Conservation (phyloP, 208 protist genomes). For the Naegleria lovaniensis region DNA sequence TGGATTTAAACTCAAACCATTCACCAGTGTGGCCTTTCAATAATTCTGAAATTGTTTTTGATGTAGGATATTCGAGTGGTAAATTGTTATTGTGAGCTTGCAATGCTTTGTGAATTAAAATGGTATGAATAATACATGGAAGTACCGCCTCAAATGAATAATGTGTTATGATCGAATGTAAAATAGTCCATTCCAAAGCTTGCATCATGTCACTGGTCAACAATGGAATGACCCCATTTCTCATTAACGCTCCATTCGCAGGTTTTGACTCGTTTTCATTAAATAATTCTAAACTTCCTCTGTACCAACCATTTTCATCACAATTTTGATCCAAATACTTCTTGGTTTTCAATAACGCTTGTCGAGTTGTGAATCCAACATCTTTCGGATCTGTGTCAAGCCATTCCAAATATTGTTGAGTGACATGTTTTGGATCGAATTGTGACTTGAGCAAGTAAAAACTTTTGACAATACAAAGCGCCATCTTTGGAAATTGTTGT, state of each 20-base stretch:
- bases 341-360: neutral
- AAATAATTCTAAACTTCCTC: neutral
- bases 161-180: neutral
- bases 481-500: too few relatives aligned
- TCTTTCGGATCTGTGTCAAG: neutral
- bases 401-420: neutral
- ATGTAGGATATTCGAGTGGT: neutral
- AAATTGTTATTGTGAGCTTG: neutral
- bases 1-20: neutral
- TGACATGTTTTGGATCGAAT: neutral
- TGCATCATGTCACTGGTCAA: neutral
- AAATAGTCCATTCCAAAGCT: neutral
- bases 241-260: neutral
- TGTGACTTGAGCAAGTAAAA: neutral
- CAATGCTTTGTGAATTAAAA: neutral
- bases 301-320: neutral
- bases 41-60: neutral
- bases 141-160: neutral
- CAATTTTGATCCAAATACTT: neutral
- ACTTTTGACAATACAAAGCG: neutral
- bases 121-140: neutral
- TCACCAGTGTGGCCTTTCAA: neutral
- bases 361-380: neutral
- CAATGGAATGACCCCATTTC: neutral
- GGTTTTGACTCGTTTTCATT: neutral